A percentile compares a stretch with the other conserved stretches of the same genome.
Conservation (phyloP, 2,329 filamentous ascomycete genomes). For the Alternaria metachromatica region DNA sequence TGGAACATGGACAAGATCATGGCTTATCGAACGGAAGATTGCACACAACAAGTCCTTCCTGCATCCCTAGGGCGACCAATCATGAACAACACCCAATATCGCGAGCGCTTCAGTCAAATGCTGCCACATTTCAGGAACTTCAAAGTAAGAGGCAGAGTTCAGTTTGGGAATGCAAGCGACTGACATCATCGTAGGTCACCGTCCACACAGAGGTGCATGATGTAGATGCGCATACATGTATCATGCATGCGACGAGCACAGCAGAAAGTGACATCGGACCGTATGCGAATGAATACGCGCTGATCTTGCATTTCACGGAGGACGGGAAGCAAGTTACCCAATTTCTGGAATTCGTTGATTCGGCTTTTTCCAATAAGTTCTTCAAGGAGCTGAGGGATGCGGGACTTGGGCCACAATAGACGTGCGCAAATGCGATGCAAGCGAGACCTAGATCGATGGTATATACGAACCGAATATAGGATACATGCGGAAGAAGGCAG, state of each 20-base stretch:
- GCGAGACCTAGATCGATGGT: not conserved
- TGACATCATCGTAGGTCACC: not conserved
- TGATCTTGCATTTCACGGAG: not conserved
- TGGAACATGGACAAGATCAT: not conserved
- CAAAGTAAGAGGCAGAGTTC: not conserved
- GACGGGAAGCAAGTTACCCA: slow-evolving; percentile 2
- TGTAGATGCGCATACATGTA: not conserved
- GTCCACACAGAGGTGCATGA: not conserved
- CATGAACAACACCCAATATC: not conserved
- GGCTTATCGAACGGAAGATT: not conserved
- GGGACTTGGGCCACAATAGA: not conserved
- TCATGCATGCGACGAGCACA: not conserved
- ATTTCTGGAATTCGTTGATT: not conserved
- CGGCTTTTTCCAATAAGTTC: slow-evolving; percentile 7
- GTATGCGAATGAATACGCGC: slow-evolving; percentile 2
- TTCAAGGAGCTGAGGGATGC: not conserved
- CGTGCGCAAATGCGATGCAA: not conserved
- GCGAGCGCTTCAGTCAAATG: not conserved
- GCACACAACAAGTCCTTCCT: not conserved
- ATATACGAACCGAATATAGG: not conserved
- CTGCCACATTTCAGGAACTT: not conserved
- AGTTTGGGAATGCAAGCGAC: not conserved
- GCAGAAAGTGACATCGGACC: not conserved
- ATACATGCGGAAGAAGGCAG: too few species aligned
- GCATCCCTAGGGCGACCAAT: not conserved